Evolutionary conservation across 2,329 filamentous ascomycete species (phyloP), one percentile per base, ranked within the genome.

Genomic region (Xylaria sp.): DNA sequence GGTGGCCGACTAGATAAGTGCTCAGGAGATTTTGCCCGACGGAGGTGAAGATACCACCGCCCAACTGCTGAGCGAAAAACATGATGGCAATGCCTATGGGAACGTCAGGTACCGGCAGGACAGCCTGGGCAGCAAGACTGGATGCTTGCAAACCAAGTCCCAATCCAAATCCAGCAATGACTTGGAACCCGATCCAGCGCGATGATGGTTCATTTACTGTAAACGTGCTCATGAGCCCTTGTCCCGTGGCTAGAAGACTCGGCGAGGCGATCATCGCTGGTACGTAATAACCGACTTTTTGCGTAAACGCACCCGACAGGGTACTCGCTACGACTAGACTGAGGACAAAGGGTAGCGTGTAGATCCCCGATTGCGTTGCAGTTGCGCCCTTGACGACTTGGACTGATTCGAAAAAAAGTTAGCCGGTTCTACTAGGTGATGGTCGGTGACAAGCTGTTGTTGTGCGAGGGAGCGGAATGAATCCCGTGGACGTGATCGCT

Each of bases 151-250:
- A 86, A 6, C 85, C 85, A 28, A 86, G 79, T 2, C 89, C 89
- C 4, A 89, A 74, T 0, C 88, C 88, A 57, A 88, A 84, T 20
- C 89, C 89, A 7, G 84, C 80, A 23, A 90, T 74, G 63, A 88
- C 86, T 72, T 90, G 87, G 72, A 82, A 90, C 13, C 81, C 86
- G 63, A 89, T 87, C 88, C 88, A 90, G 67, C 85, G 82, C 1
- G 80, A 76, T 1, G 83, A 81, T 2, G 79, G 77, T 15, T 85
- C 85, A 58, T 76, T 70, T 1, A 83, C 82, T 18, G 76, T 78
- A 36, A 90, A 83, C 0, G 87, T 90, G 63, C 83, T 88, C 72
- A 90, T 79, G 13, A 90, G 81, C 2, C 88, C 89, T 59, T 85
- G 79, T 25, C 86, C 87, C 9, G 86, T 70, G 7, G 85, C 79